Conservation (phyloP, 352 stramenopile species). For the Phytophthora ohioensis region DNA sequence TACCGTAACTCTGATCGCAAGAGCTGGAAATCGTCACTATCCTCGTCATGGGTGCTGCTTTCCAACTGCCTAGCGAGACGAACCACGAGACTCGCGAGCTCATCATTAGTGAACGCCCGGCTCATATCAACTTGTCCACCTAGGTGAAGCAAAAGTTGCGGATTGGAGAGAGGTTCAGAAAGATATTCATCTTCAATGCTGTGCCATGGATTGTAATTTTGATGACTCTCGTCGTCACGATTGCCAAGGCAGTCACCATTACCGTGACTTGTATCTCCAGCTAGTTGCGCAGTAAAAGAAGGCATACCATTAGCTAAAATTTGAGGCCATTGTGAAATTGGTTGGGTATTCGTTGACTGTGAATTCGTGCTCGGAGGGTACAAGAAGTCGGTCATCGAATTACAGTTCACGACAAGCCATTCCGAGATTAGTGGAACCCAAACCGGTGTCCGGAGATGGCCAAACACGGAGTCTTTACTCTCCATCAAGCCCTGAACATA, state of each 20-base stretch:
- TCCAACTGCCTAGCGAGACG: conserved; percentile 21
- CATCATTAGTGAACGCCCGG: conserved; percentile 48
- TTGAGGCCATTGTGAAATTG: conserved; percentile 44
- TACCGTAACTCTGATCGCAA: conserved; percentile 49
- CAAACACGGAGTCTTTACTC: conserved; percentile 20
- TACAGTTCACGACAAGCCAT: conserved; percentile 65
- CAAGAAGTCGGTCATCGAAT: conserved; percentile 44
- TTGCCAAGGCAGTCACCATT: conserved; percentile 62
- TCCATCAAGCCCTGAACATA: conserved; percentile 50
- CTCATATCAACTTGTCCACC: conserved; percentile 72
- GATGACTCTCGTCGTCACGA: conserved; percentile 34
- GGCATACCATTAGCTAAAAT: conserved; percentile 49
- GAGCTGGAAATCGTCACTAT: conserved; percentile 22
- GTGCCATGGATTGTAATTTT: conserved; percentile 74
- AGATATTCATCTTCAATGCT: conserved; percentile 56
- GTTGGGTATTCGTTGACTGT: conserved; percentile 1
- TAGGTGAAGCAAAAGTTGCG: conserved; percentile 63
- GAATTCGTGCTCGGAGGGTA: background rate
- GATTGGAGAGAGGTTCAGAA: conserved; percentile 60
- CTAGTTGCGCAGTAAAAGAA: conserved; percentile 47
- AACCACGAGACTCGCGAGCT: conserved; percentile 45
- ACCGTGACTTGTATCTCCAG: conserved; percentile 32
- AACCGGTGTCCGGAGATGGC: conserved; percentile 56
- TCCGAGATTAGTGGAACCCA: conserved; percentile 49
- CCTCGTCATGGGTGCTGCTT: conserved; percentile 21